These are phyloP conservation scores for Alloteropsis semialata DNA, from an alignment of 176 grass and related monocot genomes.

Conservation along the genomic window DNA sequence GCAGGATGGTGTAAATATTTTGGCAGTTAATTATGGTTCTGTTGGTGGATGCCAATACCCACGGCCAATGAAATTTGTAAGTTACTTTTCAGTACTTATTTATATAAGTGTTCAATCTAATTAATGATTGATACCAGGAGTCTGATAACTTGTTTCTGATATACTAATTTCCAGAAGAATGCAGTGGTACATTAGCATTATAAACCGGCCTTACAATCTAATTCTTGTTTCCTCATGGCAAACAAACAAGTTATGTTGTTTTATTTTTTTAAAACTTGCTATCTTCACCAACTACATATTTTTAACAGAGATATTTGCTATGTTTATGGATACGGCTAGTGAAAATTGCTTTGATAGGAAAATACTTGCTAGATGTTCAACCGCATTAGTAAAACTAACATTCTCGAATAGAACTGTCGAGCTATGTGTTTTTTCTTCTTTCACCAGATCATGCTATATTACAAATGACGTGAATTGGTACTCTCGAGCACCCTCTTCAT, in stretches of 20 bases:
- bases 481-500: not conserved
- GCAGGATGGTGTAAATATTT: slow-evolving; percentile 92
- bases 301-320: not conserved
- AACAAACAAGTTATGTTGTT: not conserved
- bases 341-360: not conserved
- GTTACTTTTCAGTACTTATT: slow-evolving; percentile 27
- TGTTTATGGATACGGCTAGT: not conserved
- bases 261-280: not conserved
- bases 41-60: slow-evolving; percentile 83
- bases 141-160: not conserved
- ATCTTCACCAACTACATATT: not conserved
- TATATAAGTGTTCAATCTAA: not conserved
- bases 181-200: not conserved
- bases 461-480: not conserved
- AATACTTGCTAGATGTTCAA: not conserved
- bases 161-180: not conserved
- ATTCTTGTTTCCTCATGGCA: not conserved
- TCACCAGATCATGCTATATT: not conserved
- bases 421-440: not conserved
- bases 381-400: not conserved
- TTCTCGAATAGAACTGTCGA: not conserved
- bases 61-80: slow-evolving; percentile 66
- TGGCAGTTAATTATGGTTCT: slow-evolving; percentile 93
- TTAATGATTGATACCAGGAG: slow-evolving; percentile 6
- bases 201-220: not conserved